phyloP scores from a whole-genome alignment of 768 basidiomycete species.

The Lentinula lateritia region DNA sequence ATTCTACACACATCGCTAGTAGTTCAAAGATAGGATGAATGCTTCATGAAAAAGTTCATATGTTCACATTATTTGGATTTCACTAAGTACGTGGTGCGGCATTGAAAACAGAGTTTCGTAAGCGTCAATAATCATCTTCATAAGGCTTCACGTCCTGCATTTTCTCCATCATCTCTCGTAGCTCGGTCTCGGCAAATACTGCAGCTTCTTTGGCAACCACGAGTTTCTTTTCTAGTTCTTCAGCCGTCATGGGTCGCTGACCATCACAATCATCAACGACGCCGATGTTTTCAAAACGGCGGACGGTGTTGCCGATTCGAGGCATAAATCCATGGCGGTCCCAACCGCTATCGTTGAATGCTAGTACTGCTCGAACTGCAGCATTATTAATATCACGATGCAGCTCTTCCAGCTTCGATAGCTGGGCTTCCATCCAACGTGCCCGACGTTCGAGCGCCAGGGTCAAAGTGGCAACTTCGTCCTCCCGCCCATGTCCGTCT shows the following conservation, averaged over 20 bases:
- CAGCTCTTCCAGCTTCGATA: conserved; percentile 83
- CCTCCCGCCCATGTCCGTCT: conserved; percentile 61
- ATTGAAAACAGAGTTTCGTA: too few species aligned
- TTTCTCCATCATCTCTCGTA: conserved; percentile 70
- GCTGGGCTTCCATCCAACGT: conserved; percentile 88
- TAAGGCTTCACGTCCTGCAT: conserved; percentile 52
- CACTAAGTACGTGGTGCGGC: too few species aligned
- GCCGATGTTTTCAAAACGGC: conserved; percentile 64
- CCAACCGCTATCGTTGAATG: conserved; percentile 85
- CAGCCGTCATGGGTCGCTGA: conserved; percentile 49
- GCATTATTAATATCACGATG: conserved; percentile 89
- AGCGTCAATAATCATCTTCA: conserved; percentile 18
- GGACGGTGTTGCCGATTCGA: conserved; percentile 60
- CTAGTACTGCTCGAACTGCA: conserved; percentile 74
- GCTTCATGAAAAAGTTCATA: too few species aligned
- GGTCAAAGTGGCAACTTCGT: conserved; percentile 81
- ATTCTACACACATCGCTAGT: too few species aligned
- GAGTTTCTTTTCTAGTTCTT: conserved; percentile 74
- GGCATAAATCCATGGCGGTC: conserved; percentile 66
- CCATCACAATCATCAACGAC: conserved; percentile 43
- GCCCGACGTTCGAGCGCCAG: conserved; percentile 84
- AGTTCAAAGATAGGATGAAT: too few species aligned
- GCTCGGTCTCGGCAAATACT: conserved; percentile 66
- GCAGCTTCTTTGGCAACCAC: conserved; percentile 66
- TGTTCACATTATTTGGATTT: too few species aligned